Conservation (phyloP, 345 rosid genomes). For the Lepidium africanum region DNA sequence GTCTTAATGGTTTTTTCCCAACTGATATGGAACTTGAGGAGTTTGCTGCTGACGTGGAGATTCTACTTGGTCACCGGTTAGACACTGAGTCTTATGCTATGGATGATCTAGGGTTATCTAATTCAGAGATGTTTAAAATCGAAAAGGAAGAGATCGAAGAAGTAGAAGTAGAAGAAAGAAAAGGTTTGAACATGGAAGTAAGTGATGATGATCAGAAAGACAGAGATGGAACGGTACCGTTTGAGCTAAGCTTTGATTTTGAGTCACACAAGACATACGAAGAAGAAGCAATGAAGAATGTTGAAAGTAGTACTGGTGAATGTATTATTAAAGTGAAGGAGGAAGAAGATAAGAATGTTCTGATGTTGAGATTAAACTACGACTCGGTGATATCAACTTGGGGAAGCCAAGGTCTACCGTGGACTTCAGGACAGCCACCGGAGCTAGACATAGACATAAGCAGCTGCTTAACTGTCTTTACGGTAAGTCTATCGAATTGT, state of each 20-base stretch:
- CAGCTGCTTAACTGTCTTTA: conserved; percentile 40
- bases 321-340: conserved; percentile 23
- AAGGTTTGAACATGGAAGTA: conserved; percentile 1
- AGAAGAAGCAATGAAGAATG: conserved; percentile 43
- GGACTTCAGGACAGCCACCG: conserved; percentile 68
- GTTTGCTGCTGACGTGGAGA: conserved; percentile 87
- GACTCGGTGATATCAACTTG: conserved; percentile 64
- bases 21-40: conserved; percentile 81
- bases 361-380: conserved; percentile 52
- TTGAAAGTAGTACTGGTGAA: conserved; percentile 17
- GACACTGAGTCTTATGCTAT: conserved; percentile 62
- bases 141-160: conserved; percentile 35
- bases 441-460: conserved; percentile 42
- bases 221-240: conserved; percentile 37
- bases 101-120: conserved; percentile 55
- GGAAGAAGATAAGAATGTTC: conserved; percentile 35
- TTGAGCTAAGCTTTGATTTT: conserved; percentile 65
- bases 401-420: conserved; percentile 65
- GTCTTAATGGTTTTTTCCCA: conserved; percentile 47
- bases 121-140: conserved; percentile 33
- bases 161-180: background rate
- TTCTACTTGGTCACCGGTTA: conserved; percentile 65
- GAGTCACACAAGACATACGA: conserved; percentile 42
- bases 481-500: conserved; percentile 36
- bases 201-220: conserved; percentile 25